Percentiles rank a stretch among this genome's conserved stretches.
Evolutionary conservation across 2,329 filamentous ascomycete species (phyloP).

Genomic region (Metarhizium guizhouense): DNA sequence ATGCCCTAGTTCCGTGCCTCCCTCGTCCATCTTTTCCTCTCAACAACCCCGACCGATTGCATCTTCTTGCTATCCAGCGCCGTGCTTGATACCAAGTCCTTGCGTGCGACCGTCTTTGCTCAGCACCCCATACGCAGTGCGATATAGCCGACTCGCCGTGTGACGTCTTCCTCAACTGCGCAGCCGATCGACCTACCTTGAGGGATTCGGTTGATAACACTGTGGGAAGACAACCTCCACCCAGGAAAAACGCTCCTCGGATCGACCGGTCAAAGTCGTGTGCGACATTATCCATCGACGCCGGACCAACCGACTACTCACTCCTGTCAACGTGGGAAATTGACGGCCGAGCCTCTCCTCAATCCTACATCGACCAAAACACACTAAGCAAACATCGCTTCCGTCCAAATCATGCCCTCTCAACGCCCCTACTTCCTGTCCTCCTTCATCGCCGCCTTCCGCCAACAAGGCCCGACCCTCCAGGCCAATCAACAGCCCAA

Average conservation of each 20-base stretch:
- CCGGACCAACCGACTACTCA: background rate
- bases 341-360: background rate
- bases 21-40: background rate
- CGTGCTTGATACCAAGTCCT: background rate
- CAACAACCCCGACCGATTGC: background rate
- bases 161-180: background rate
- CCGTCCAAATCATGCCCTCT: slow-evolving; percentile 32
- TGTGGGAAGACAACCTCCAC: background rate
- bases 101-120: no score
- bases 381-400: no score
- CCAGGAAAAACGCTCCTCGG: background rate
- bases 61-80: background rate
- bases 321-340: background rate
- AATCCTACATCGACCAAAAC: background rate
- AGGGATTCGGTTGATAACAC: background rate
- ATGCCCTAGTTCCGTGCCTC: background rate
- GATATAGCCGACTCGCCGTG: background rate
- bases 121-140: background rate
- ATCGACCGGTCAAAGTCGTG: background rate
- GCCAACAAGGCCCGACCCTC: slow-evolving; percentile 33
- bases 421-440: slow-evolving; percentile 49
- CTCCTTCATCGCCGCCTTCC: slow-evolving; percentile 47
- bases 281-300: background rate
- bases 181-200: background rate
- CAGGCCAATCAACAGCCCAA: slow-evolving; percentile 25